Conservation (phyloP, 345 rosid species). For the Carallia brachiata region DNA sequence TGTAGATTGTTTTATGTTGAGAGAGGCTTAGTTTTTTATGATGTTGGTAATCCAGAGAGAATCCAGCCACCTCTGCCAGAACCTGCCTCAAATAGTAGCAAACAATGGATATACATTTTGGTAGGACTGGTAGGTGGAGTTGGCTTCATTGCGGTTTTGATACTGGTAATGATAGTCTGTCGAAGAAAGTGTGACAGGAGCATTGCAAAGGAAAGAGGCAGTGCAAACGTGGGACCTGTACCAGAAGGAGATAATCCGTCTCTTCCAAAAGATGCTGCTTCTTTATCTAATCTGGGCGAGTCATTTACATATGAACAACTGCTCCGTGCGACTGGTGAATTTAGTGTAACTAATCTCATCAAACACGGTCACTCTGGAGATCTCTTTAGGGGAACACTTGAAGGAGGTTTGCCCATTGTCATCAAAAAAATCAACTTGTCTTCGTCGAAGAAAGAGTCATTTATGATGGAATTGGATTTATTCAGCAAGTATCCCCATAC, state of each 20-base stretch:
- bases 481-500: constrained; percentile 24
- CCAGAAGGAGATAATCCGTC: constrained; percentile 42
- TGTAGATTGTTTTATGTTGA: constrained; percentile 22
- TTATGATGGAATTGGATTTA: constrained; percentile 21
- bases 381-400: constrained; percentile 21
- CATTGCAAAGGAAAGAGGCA: constrained; percentile 38
- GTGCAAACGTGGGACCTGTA: constrained; percentile 52
- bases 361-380: constrained; percentile 36
- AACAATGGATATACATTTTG: constrained; percentile 27
- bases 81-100: constrained; percentile 8
- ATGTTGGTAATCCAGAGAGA: constrained; percentile 6
- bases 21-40: constrained; percentile 21
- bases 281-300: constrained; percentile 5
- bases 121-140: constrained; percentile 26
- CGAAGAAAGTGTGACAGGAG: constrained; percentile 31
- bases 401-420: constrained; percentile 22
- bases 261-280: constrained; percentile 17
- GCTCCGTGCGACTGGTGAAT: constrained; percentile 11
- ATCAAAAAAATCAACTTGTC: constrained; percentile 18
- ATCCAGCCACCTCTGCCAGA: constrained; percentile 1
- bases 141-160: constrained; percentile 32
- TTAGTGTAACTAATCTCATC: constrained; percentile 25
- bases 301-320: constrained; percentile 28
- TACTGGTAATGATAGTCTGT: constrained; percentile 34
- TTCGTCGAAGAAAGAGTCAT: constrained; percentile 15